Evolutionary conservation across 164 flowering plant genomes (phyloP).

Genomic region (Tetracentron sinense): DNA sequence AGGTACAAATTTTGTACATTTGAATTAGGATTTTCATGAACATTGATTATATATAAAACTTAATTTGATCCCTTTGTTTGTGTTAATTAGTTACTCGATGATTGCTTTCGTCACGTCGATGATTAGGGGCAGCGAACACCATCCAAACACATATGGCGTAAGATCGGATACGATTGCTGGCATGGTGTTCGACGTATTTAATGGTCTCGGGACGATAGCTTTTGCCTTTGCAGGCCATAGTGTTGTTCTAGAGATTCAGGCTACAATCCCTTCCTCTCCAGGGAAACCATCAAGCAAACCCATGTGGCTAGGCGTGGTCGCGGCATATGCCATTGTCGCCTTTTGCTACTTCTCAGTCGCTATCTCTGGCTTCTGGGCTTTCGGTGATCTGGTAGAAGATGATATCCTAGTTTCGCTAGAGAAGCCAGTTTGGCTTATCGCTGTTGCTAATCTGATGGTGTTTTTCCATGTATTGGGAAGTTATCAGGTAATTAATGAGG

Average conservation of each 20-base stretch:
- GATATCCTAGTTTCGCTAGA: slow-evolving; percentile 31
- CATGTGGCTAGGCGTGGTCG: slow-evolving; percentile 32
- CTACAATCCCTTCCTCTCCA: slow-evolving; percentile 29
- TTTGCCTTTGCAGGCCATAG: slow-evolving; percentile 37
- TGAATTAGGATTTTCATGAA: too few relatives aligned
- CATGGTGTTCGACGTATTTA: slow-evolving; percentile 21
- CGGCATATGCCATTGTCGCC: slow-evolving; percentile 31
- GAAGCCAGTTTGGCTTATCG: slow-evolving; percentile 36
- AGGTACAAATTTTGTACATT: slow-evolving; percentile 11
- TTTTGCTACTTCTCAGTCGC: slow-evolving; percentile 33
- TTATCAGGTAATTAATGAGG: slow-evolving; percentile 31
- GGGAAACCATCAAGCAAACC: slow-evolving; percentile 28
- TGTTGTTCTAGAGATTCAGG: too few relatives aligned
- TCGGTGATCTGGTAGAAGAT: slow-evolving; percentile 29
- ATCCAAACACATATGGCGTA: not conserved
- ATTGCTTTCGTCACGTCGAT: slow-evolving; percentile 26
- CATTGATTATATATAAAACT: not conserved
- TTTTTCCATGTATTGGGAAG: slow-evolving; percentile 39
- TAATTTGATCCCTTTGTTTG: too few relatives aligned
- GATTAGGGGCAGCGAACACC: slow-evolving; percentile 15
- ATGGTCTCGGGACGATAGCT: slow-evolving; percentile 24
- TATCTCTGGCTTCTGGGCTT: slow-evolving; percentile 25
- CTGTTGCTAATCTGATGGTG: slow-evolving; percentile 30
- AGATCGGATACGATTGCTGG: slow-evolving; percentile 16
- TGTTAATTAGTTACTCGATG: slow-evolving; percentile 27